Conservation (phyloP, 257 asterid genomes). For the Solanum pennellii region DNA sequence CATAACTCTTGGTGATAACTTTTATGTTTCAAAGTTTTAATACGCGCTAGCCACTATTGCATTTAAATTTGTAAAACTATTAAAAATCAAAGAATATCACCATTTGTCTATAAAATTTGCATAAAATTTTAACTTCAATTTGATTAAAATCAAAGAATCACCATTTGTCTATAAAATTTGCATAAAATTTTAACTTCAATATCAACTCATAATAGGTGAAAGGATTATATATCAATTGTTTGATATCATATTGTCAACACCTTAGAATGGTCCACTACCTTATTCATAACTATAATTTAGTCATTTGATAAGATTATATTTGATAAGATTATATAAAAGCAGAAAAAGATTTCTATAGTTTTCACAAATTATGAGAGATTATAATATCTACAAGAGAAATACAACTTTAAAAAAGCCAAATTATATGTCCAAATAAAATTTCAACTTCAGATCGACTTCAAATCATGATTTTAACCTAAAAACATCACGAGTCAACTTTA, state of each 20-base stretch:
- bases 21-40: too few relatives aligned
- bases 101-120: too few relatives aligned
- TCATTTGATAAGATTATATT: background rate
- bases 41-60: background rate
- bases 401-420: background rate
- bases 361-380: background rate
- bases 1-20: background rate
- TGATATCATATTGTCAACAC: background rate
- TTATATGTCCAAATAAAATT: accelerated
- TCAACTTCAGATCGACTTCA: background rate
- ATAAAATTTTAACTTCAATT: too few relatives aligned
- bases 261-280: accelerated
- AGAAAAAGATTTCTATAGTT: background rate
- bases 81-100: background rate
- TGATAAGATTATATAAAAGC: background rate
- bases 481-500: background rate
- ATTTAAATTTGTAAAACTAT: too few relatives aligned
- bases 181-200: too few relatives aligned
- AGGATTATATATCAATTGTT: background rate
- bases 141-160: too few relatives aligned
- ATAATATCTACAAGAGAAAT: background rate
- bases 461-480: background rate
- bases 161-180: too few relatives aligned
- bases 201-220: too few relatives aligned
- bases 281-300: background rate